A percentile compares a stretch with the other conserved stretches of the same genome.
Evolutionary conservation across 2,329 filamentous ascomycete genomes (phyloP).

Genomic region (Tolypocladium tundrense): DNA sequence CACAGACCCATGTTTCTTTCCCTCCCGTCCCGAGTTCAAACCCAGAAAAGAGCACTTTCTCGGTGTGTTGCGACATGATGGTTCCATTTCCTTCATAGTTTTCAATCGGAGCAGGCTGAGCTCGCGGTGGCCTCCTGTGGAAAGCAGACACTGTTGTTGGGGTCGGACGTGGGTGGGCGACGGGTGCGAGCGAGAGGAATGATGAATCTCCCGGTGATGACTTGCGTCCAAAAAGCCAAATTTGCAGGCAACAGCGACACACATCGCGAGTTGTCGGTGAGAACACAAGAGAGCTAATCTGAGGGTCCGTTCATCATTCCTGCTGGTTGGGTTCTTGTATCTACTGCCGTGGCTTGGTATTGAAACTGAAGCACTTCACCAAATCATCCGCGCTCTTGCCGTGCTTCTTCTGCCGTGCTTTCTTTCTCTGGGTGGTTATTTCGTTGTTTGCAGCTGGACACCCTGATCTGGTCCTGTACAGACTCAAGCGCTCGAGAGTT

Average conservation of each 20-base stretch:
- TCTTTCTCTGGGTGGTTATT: background rate
- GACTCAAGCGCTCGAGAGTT: too few species aligned
- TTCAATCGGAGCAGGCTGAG: constrained; percentile 42
- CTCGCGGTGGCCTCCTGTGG: background rate
- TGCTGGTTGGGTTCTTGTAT: background rate
- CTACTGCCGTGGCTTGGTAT: too few species aligned
- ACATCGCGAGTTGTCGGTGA: constrained; percentile 35
- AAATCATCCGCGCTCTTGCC: too few species aligned
- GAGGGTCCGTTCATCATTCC: constrained; percentile 26
- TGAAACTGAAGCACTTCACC: background rate
- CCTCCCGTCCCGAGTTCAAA: background rate
- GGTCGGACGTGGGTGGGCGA: background rate
- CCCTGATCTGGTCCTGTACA: too few species aligned
- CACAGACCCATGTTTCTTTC: background rate
- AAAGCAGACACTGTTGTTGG: background rate
- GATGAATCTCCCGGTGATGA: constrained; percentile 34
- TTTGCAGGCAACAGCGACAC: constrained; percentile 38
- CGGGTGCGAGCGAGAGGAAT: constrained; percentile 1
- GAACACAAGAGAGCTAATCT: constrained; percentile 49
- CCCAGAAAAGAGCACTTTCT: background rate
- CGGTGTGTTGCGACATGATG: background rate
- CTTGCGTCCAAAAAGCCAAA: constrained; percentile 47
- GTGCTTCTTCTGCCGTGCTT: background rate
- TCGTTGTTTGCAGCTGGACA: too few species aligned
- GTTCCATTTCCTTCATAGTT: constrained; percentile 27